Conservation (phyloP, 495 filamentous ascomycete species). For the Penicillium diatomitis region DNA sequence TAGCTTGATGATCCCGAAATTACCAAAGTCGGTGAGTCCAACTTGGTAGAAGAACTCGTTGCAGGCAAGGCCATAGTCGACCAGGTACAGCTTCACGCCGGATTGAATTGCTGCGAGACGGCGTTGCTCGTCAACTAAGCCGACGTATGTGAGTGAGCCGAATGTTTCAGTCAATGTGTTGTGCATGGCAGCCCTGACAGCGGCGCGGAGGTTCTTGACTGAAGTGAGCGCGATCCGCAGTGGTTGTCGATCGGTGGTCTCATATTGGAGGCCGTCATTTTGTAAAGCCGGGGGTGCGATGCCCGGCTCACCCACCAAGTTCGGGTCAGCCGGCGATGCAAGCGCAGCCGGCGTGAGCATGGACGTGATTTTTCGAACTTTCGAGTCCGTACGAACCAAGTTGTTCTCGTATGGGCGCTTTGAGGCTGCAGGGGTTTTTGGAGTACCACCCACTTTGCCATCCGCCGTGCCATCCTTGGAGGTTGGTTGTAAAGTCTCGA, state of each 20-base stretch:
- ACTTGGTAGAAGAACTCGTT: slow-evolving; percentile 96
- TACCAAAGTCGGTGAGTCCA: slow-evolving; percentile 91
- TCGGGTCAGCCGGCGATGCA: slow-evolving; percentile 12
- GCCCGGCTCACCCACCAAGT: slow-evolving; percentile 8
- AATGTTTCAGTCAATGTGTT: slow-evolving; percentile 82
- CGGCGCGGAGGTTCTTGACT: slow-evolving; percentile 69
- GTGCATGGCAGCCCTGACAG: slow-evolving; percentile 79
- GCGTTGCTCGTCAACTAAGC: slow-evolving; percentile 77
- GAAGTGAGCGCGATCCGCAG: slow-evolving; percentile 65
- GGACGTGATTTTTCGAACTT: slow-evolving; percentile 86
- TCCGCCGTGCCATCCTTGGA: slow-evolving; percentile 9
- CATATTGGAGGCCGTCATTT: slow-evolving; percentile 55
- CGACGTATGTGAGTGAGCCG: slow-evolving; percentile 86
- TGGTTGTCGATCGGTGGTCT: slow-evolving; percentile 57
- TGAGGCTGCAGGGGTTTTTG: slow-evolving; percentile 35
- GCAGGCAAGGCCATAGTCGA: slow-evolving; percentile 86
- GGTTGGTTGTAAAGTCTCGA: slow-evolving; percentile 21
- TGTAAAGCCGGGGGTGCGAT: slow-evolving; percentile 12
- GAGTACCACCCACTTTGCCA: slow-evolving; percentile 7
- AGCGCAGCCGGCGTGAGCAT: slow-evolving; percentile 58
- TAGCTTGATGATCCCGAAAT: slow-evolving; percentile 80
- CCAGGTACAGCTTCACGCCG: slow-evolving; percentile 83
- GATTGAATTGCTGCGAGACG: slow-evolving; percentile 88
- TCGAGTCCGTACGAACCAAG: slow-evolving; percentile 84
- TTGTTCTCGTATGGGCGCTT: slow-evolving; percentile 76